Evolutionary conservation across 148 eudicot genomes (phyloP), one percentile per base, ranked within the genome.

Genomic region (Silene conica): DNA sequence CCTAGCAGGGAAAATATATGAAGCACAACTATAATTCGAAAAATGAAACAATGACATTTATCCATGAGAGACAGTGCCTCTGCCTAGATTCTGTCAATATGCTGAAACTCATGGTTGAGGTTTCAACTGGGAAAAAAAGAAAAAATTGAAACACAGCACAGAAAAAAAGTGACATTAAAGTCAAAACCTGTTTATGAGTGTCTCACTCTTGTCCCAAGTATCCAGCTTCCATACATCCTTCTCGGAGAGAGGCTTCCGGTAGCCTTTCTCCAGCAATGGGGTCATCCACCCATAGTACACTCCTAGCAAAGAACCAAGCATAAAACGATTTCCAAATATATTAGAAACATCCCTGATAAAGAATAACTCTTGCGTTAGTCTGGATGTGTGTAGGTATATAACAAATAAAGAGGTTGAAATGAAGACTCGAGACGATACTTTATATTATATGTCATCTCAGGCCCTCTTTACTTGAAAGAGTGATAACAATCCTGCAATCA

Each of bases 141-240:
- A 63, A 6, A 62, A 10, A 62, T 2, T 13, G 6, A 63, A 63
- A 63, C 14, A 16, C n/a, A 63, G 25, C 38, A 34, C 61, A 15
- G 28, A 67, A 25, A 57, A 21, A 60, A 57, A 66, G 50, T 62
- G 50, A 1, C 23, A 54, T 43, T 18, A 34, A 25, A 68, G 34
- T 50, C 56, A 81, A 23, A 69, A 89, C 97, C 77, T 83, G 79
- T 69, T 88, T 56, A 87, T 83, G 64, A 91, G 86, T 62, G 89
- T 89, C 77, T 91, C 92, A 70, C 90, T 89, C 67, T 69, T 78
- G 63, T 91, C 97, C 97, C 93, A 89, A 20, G 87, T 82, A 77
- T 91, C 97, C 74, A 91, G 87, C 73, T 85, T 84, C 97, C 97
- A 91, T 3, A 91, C 80, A 87, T 91, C 97, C 80, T 87, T 91